Percentiles rank a stretch among this genome's conserved stretches.
Evolutionary conservation across 2,329 filamentous ascomycete species (phyloP).

Genomic region (Aspergillus neoniger): DNA sequence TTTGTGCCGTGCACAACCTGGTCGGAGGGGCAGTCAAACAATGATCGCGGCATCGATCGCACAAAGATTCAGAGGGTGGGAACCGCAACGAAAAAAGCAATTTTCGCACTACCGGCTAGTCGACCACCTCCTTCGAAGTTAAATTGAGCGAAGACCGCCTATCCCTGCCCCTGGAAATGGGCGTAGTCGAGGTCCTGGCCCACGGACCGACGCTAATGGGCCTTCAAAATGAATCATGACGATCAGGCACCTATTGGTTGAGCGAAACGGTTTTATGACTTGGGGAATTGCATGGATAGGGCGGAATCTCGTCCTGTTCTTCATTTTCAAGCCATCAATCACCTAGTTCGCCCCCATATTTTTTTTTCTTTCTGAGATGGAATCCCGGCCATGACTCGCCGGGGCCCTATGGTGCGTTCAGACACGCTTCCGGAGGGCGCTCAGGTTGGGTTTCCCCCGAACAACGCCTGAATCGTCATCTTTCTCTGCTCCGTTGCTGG

Average conservation of each 20-base stretch:
- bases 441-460: slow-evolving; percentile 1
- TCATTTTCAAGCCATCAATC: slow-evolving; percentile 30
- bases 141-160: not conserved
- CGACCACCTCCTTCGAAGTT: not conserved
- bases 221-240: slow-evolving; percentile 24
- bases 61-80: slow-evolving; percentile 1
- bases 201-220: slow-evolving; percentile 9
- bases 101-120: not conserved
- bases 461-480: slow-evolving; percentile 8
- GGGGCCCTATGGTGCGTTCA: slow-evolving; percentile 14
- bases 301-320: slow-evolving; percentile 19
- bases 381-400: slow-evolving; percentile 29
- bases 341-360: slow-evolving; percentile 29
- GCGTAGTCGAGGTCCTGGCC: slow-evolving; percentile 4
- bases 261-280: slow-evolving; percentile 26
- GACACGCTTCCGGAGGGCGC: slow-evolving; percentile 6
- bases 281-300: slow-evolving; percentile 28
- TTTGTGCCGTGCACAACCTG: slow-evolving; percentile 11
- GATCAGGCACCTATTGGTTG: slow-evolving; percentile 26
- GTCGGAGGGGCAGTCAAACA: slow-evolving; percentile 4
- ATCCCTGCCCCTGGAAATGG: slow-evolving; percentile 8
- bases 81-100: not conserved
- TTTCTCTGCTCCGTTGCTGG: slow-evolving; percentile 13
- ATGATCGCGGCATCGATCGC: not conserved
- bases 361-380: slow-evolving; percentile 32